Percentiles rank a stretch among this genome's conserved stretches.
Conservation (phyloP, 768 basidiomycete genomes). For the Lanmaoa rubissima region DNA sequence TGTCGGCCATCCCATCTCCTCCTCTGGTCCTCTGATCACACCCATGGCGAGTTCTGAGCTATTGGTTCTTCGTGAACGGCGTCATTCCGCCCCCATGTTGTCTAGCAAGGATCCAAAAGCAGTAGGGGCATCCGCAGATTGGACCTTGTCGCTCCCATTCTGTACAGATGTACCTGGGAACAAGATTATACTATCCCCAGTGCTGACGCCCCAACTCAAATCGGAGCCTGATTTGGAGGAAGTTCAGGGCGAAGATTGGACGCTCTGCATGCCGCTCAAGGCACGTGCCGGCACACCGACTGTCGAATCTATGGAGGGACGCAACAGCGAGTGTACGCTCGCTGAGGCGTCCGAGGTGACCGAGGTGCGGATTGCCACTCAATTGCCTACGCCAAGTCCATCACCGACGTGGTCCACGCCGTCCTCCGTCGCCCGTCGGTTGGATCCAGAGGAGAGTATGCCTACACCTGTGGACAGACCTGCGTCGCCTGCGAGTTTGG, state of each 20-base stretch:
- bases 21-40: neutral
- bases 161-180: conserved; percentile 28
- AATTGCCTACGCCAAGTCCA: conserved; percentile 30
- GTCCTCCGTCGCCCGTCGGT: neutral
- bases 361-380: neutral
- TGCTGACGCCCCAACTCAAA: neutral
- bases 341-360: conserved; percentile 1
- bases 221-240: conserved; percentile 6
- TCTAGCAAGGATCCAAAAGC: conserved; percentile 1
- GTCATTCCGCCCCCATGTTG: conserved; percentile 31
- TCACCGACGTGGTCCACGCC: conserved; percentile 24
- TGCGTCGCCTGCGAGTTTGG: conserved; percentile 22
- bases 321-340: conserved; percentile 1
- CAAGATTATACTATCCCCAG: conserved; percentile 11
- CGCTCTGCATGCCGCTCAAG: conserved; percentile 33
- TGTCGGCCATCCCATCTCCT: no score
- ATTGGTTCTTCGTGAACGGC: conserved; percentile 27
- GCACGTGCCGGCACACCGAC: neutral
- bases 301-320: neutral
- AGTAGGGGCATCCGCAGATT: conserved; percentile 14
- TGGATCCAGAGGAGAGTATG: conserved; percentile 11
- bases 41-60: conserved; percentile 16
- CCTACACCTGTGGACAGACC: conserved; percentile 6
- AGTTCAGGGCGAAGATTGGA: conserved; percentile 28
- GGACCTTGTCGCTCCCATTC: conserved; percentile 33